Evolutionary conservation across 2,329 filamentous ascomycete genomes (phyloP).

Genomic region (Pleomassaria siparia): DNA sequence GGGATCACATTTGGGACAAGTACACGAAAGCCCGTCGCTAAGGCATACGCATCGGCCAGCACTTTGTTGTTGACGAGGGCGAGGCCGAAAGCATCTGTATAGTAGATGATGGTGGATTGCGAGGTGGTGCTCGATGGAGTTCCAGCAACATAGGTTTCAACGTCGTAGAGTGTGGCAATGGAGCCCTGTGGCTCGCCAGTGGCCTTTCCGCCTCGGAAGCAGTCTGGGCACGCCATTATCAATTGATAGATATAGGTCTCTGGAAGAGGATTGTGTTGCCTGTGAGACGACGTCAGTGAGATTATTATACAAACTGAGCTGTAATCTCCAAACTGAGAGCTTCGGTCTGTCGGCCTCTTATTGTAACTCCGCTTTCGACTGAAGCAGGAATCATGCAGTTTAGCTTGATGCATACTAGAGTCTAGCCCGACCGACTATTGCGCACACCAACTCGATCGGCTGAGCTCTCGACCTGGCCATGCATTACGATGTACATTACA

Average conservation of each 20-base stretch:
- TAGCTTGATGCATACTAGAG: too few relatives aligned
- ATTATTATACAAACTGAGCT: too few relatives aligned
- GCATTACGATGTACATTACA: too few relatives aligned
- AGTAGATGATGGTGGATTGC: slow-evolving; percentile 21
- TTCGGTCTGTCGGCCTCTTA: too few relatives aligned
- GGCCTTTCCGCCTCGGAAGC: slow-evolving; percentile 22
- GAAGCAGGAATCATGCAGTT: too few relatives aligned
- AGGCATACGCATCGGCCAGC: slow-evolving; percentile 26
- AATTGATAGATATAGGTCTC: not conserved
- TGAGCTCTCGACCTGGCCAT: too few relatives aligned
- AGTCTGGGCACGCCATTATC: slow-evolving; percentile 29
- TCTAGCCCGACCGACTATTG: too few relatives aligned
- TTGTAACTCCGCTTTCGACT: too few relatives aligned
- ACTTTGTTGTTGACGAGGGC: slow-evolving; percentile 25
- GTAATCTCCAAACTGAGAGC: too few relatives aligned
- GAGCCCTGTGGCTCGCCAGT: slow-evolving; percentile 13
- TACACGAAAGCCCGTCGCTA: slow-evolving; percentile 15
- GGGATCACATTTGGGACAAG: slow-evolving; percentile 28
- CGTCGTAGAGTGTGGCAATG: slow-evolving; percentile 8
- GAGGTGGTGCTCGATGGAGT: slow-evolving; percentile 6
- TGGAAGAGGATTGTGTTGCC: not conserved
- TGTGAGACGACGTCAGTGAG: not conserved
- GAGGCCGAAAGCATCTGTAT: slow-evolving; percentile 29
- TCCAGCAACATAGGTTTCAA: slow-evolving; percentile 22
- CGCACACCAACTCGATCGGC: too few relatives aligned